phyloP scores from a whole-genome alignment of 1,284 basidiomycete species.

The Xanthoconium separans region DNA sequence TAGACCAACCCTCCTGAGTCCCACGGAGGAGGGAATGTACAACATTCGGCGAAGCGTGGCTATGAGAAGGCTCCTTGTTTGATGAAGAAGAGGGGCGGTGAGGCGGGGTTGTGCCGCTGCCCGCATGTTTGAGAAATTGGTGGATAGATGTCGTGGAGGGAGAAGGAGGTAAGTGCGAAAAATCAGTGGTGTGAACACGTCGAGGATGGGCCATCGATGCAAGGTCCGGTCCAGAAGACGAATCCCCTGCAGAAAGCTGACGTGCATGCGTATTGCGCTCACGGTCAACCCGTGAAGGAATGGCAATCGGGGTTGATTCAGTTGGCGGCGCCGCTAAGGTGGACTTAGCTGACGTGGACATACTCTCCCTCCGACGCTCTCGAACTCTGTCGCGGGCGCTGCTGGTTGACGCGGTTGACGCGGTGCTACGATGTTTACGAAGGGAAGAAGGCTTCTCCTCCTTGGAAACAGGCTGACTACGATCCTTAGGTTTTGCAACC shows the following conservation, averaged over 20 bases:
- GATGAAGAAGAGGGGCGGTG: conserved; percentile 41
- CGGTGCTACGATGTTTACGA: conserved; percentile 74
- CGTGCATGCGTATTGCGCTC: conserved; percentile 46
- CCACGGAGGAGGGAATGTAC: conserved; percentile 79
- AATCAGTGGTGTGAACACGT: conserved; percentile 69
- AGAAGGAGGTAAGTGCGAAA: conserved; percentile 85
- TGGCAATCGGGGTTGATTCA: conserved; percentile 28
- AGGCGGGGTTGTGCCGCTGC: conserved; percentile 47
- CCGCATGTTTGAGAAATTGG: conserved; percentile 69
- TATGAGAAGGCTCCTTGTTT: conserved; percentile 40
- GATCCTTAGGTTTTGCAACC: conserved; percentile 48
- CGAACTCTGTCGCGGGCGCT: conserved; percentile 47
- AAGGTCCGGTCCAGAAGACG: conserved; percentile 58
- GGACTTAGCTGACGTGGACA: conserved; percentile 40
- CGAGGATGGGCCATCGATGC: conserved; percentile 40
- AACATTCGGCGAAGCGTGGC: conserved; percentile 60
- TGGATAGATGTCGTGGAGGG: conserved; percentile 84
- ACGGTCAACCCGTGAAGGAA: conserved; percentile 36
- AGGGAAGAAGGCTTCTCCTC: conserved; percentile 51
- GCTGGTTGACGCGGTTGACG: conserved; percentile 45
- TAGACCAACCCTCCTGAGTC: conserved; percentile 82
- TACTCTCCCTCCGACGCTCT: conserved; percentile 66
- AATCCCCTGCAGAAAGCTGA: conserved; percentile 68
- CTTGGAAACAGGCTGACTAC: conserved; percentile 31
- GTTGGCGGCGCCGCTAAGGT: conserved; percentile 14